A percentile compares a stretch with the other conserved stretches of the same genome.
phyloP scores from a whole-genome alignment of 345 rosid genomes.

The Eucalyptus cladocalyx region DNA sequence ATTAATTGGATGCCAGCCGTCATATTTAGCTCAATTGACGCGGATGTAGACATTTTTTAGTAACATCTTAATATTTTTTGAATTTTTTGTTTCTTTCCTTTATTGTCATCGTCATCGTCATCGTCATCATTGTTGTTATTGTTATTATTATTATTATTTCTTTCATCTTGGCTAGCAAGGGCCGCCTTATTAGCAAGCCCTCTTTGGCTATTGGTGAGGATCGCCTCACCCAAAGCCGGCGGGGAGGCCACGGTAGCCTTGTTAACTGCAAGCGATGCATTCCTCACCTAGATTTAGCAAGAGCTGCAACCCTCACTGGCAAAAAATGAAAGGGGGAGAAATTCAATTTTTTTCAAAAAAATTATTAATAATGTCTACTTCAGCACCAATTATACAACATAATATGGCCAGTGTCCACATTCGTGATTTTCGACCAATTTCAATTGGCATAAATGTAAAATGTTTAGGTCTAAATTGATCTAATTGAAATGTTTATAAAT shows the following conservation, averaged over 20 bases:
- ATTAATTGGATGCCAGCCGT: accelerated
- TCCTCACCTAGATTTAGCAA: not conserved
- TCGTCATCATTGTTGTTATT: too few relatives aligned
- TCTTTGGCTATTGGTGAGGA: not conserved
- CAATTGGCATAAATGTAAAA: not conserved
- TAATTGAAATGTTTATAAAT: not conserved
- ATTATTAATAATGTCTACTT: not conserved
- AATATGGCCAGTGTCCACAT: accelerated
- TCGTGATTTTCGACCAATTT: not conserved
- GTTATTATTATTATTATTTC: not conserved
- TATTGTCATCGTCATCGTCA: not conserved
- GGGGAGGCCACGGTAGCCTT: not conserved
- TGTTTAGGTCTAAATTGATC: accelerated
- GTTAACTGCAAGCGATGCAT: accelerated
- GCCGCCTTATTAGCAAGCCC: not conserved
- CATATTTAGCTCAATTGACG: accelerated
- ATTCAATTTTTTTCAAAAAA: too few relatives aligned
- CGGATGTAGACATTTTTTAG: not conserved
- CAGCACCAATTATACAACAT: accelerated
- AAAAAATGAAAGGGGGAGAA: not conserved
- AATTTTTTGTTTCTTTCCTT: not conserved
- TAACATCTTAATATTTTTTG: too few relatives aligned
- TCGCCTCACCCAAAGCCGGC: not conserved
- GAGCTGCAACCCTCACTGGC: not conserved
- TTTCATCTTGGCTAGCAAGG: not conserved